These are phyloP conservation scores for Emergomyces orientalis DNA, from an alignment of 2,329 filamentous ascomycete genomes.

Conservation along the genomic window DNA sequence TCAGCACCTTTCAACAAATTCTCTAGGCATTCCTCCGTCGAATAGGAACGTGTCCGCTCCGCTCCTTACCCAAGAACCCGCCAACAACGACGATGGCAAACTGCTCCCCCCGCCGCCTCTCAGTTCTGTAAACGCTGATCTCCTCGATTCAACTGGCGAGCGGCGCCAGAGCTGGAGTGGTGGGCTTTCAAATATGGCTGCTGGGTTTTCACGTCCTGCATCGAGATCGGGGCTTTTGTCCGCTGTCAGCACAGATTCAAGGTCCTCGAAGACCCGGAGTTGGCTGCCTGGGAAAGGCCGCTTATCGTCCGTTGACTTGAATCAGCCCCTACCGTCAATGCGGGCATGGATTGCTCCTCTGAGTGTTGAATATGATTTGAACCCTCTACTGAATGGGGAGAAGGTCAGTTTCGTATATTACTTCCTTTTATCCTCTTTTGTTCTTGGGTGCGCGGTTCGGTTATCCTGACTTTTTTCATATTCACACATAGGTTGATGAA, in stretches of 20 bases:
- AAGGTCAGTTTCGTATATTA: constrained; percentile 33
- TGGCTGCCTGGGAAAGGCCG: constrained; percentile 37
- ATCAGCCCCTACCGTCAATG: constrained; percentile 26
- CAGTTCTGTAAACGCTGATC: constrained; percentile 29
- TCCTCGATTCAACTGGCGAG: constrained; percentile 30
- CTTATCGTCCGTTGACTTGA: constrained; percentile 26
- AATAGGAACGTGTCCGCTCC: constrained; percentile 16
- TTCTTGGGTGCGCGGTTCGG: background rate
- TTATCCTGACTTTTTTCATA: background rate
- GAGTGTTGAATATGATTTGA: constrained; percentile 48
- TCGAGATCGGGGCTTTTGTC: constrained; percentile 22
- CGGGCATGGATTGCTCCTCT: constrained; percentile 52
- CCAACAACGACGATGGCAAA: constrained; percentile 11
- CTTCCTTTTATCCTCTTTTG: background rate
- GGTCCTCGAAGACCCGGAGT: constrained; percentile 31
- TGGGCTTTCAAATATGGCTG: constrained; percentile 27
- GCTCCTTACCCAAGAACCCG: constrained; percentile 17
- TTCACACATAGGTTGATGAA: constrained; percentile 30
- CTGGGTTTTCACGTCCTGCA: constrained; percentile 27
- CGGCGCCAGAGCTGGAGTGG: constrained; percentile 29
- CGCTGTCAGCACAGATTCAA: constrained; percentile 21
- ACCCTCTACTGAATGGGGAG: constrained; percentile 42
- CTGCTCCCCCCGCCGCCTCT: constrained; percentile 35
- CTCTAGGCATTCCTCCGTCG: background rate
- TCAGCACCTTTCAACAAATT: constrained; percentile 12